Evolutionary conservation across 805 yeast genomes (phyloP), one percentile per base, ranked within the genome.

Genomic region (Candida sithepensis): DNA sequence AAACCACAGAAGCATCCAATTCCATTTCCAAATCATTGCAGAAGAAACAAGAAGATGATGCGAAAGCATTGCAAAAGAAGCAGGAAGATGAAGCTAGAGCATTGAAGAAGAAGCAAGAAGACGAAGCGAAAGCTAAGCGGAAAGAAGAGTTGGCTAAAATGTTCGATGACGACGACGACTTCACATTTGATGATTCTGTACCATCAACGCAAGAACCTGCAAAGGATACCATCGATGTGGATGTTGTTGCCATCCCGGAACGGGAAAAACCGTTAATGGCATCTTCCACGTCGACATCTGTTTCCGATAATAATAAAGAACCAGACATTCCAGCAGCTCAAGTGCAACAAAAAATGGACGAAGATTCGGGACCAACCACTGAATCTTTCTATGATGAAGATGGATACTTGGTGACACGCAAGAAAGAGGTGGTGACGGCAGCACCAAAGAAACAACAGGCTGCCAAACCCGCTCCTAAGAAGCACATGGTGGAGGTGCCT

Each of bases 371-470:
- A 23, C 23, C 13, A 19, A 30, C 38, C 19, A 49, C 51, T 19
- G 64, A 57, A 41, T 56, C 62, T 2, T 61, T 55, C 19, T 54
- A 54, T 19, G 68, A 65, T 42, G 63, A 60, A 13, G 68, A 65
- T 34, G 69, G 69, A 4, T 65, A 57, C 30, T 43, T 65, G 19
- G 61, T 61, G 3, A 57, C 60, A 1, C 56, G 50, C 20, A 47
- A 48, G 18, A 40, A 43, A 20, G 39, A 52, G 4, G 43, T 46
- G 23, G 37, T 47, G 9, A 21, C 45, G 8, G 33, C 47, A 16
- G 43, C 54, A 3, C 22, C 51, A 3, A 37, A 44, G 32, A 40
- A 45, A 43, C 32, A 52, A 12, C 36, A 42, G 30, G 41, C 49
- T 40, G 30, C 41, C 30, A 39, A 21, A 34, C 46, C 58, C 1